Base-by-base conservation (phyloP, 352 stramenopile species). In the Pythium aristosporum region DNA sequence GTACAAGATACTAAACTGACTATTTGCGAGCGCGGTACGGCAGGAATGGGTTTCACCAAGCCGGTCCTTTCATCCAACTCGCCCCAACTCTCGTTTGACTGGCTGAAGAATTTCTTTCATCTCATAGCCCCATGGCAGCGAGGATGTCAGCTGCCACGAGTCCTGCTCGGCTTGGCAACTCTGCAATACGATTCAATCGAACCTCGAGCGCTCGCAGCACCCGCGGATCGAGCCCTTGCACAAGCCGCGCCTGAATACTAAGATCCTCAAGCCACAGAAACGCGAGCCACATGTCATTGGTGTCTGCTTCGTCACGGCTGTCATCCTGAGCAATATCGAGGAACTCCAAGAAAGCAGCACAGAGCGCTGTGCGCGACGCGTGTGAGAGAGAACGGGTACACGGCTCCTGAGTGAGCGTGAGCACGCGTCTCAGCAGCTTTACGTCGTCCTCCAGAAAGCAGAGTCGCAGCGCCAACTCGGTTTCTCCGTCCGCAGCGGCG, bases 391-490 rank as follows among this genome's bases (percentile, higher is more conserved):
- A 49, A n/a, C 53, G 16, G 63, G 79, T 74, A 21, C 70, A 77
- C 25, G 75, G 75, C 30, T 60, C 64, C 4, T 64, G 49, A 18
- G 80, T 50, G 18, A 72, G 52, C 0, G 49, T 46, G 61, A 88
- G 73, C 12, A 75, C 73, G 15, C 72, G 73, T 28, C 68, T 71
- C 36, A 90, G 56, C 32, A 88, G 41, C 28, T 47, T 42, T 18
- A 74, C 57, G 46, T 86, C 72, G 30, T 88, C 81, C 65, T 85
- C 81, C 9, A 90, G 42, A 30, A 88, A 74, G 41, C 70, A 78
- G 42, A 90, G 47, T 42, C 79, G 77, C 15, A 90, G 53, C 21
- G 79, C 81, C 15, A 90, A 32, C 16, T 90, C 79, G 25, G 63
- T 61, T 30, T 88, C 72, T 2, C 72, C 72, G 23, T 77, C 77